A percentile compares a stretch with the other conserved stretches of the same genome.
Conservation (phyloP, 768 basidiomycete species). For the Russula olivacea region DNA sequence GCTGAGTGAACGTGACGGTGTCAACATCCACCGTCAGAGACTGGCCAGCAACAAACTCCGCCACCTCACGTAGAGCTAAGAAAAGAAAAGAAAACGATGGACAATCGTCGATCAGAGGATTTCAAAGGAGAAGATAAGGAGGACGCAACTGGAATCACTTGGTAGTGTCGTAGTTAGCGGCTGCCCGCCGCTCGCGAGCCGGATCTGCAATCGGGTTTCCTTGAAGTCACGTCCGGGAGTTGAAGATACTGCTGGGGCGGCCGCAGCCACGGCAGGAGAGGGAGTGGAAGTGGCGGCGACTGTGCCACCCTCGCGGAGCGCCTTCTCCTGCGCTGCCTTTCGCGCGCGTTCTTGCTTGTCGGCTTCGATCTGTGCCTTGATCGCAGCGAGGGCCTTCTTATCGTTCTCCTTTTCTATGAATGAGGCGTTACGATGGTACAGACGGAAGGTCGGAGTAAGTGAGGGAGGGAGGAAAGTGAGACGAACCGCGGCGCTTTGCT, state of each 20-base stretch:
- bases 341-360: conserved; percentile 88
- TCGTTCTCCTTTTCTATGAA: conserved; percentile 83
- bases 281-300: conserved; percentile 32
- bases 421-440: neutral
- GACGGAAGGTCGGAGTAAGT: no score
- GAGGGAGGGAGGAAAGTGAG: neutral
- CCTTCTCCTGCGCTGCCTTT: conserved; percentile 86
- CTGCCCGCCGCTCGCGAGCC: conserved; percentile 72
- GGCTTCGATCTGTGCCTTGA: conserved; percentile 92
- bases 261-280: conserved; percentile 35
- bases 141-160: conserved; percentile 67
- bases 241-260: conserved; percentile 37
- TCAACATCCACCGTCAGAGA: conserved; percentile 63
- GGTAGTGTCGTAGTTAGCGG: conserved; percentile 76
- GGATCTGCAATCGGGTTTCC: conserved; percentile 86
- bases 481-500: conserved; percentile 67
- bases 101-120: neutral
- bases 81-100: neutral
- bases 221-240: conserved; percentile 68
- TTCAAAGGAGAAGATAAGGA: neutral
- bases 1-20: conserved; percentile 68
- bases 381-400: conserved; percentile 72
- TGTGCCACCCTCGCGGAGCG: conserved; percentile 69
- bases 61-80: conserved; percentile 75
- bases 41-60: conserved; percentile 82